Evolutionary conservation across 345 rosid genomes (phyloP).

Genomic region (Bruguiera sexangula): DNA sequence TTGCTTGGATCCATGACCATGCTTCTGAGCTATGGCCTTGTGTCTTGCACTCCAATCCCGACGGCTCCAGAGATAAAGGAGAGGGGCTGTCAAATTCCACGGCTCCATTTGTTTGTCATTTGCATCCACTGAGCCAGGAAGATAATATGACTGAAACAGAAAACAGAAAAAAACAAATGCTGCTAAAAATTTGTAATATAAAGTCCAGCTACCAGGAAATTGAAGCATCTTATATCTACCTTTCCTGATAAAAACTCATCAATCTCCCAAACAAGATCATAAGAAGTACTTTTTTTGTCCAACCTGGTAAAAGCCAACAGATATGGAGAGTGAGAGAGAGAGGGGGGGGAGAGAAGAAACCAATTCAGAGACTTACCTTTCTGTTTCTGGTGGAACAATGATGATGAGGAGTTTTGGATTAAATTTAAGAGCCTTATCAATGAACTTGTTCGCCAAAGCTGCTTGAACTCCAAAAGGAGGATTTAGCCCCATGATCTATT

Average conservation of each 20-base stretch:
- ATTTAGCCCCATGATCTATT: constrained; percentile 89
- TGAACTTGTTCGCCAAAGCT: constrained; percentile 69
- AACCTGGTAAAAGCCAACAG: constrained; percentile 46
- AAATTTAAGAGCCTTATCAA: constrained; percentile 79
- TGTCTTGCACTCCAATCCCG: constrained; percentile 55
- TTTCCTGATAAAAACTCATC: constrained; percentile 61
- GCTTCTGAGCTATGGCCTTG: constrained; percentile 53
- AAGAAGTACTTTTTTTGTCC: constrained; percentile 55
- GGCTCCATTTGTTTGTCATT: constrained; percentile 70
- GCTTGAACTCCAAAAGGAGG: constrained; percentile 93
- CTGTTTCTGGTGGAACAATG: constrained; percentile 83
- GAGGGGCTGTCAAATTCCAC: constrained; percentile 68
- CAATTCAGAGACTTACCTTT: constrained; percentile 47
- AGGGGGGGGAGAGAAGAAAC: not conserved
- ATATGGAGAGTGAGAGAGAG: constrained; percentile 4
- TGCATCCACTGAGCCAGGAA: constrained; percentile 75
- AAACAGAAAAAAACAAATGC: not conserved
- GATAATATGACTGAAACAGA: constrained; percentile 73
- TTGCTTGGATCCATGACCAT: constrained; percentile 43
- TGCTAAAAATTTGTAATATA: not conserved
- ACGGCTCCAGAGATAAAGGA: constrained; percentile 89
- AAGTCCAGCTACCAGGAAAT: not conserved
- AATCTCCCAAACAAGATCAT: constrained; percentile 82
- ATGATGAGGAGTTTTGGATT: constrained; percentile 84
- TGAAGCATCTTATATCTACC: constrained; percentile 35